These are phyloP conservation scores for Murraya koenigii DNA, from an alignment of 345 rosid species.

Conservation along the genomic window DNA sequence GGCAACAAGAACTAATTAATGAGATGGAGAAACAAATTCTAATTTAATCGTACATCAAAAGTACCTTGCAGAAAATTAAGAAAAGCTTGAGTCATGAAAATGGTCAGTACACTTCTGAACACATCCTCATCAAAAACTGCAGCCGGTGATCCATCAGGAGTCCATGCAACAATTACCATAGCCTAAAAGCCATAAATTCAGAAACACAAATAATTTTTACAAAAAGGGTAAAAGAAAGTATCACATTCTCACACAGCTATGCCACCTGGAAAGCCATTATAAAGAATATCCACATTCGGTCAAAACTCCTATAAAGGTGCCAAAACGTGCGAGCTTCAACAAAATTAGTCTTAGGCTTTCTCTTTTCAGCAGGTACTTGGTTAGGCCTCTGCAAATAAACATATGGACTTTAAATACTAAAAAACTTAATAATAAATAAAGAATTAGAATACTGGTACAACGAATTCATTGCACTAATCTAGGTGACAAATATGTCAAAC, in stretches of 20 bases:
- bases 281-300: conserved; percentile 97
- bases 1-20: neutral
- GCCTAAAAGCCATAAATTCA: conserved; percentile 49
- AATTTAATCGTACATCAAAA: neutral
- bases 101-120: conserved; percentile 61
- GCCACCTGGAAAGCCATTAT: conserved; percentile 81
- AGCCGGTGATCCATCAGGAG: conserved; percentile 62
- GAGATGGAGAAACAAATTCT: neutral
- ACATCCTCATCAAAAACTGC: conserved; percentile 61
- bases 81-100: conserved; percentile 85
- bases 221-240: conserved; percentile 15
- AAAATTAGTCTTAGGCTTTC: conserved; percentile 91
- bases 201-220: conserved; percentile 8
- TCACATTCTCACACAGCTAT: conserved; percentile 12
- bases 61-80: conserved; percentile 88
- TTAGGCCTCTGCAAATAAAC: conserved; percentile 51
- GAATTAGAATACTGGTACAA: neutral
- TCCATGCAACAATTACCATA: conserved; percentile 88
- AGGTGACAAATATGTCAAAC: neutral
- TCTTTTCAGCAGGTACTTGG: conserved; percentile 42
- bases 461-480: neutral
- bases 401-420: neutral
- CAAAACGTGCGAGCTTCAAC: conserved; percentile 97
- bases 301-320: conserved; percentile 92
- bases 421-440: neutral